Evolutionary conservation across 257 asterid genomes (phyloP), one percentile per base, ranked within the genome.

Genomic region (Solanum raphanifolium): DNA sequence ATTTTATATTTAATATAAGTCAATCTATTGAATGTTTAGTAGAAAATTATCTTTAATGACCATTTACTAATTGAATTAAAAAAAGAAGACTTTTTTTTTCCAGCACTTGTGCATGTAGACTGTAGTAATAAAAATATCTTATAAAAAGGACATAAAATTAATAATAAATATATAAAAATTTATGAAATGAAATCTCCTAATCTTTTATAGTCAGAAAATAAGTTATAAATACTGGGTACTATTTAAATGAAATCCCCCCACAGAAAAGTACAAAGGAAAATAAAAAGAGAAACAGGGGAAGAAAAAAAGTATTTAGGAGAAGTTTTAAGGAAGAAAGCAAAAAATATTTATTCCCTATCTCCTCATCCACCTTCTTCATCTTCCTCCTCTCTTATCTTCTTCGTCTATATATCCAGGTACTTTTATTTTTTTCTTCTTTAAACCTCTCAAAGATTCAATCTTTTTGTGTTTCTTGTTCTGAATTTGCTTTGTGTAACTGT

Each of bases 401-500:
- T 85, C 88, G 7, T 15, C 60, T 48, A 48, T 18, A 55, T 62
- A 8, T 86, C 21, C 93, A 91, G 95, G 96, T 94, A 35, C 48
- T 86, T 71, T 71, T 32, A 7, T 31, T 16, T 52, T 58, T 21
- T 41, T 31, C 41, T 32, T 66, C 69, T 74, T n/a, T 78, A 6
- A 68, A 62, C n/a, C 62, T 39, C 10, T 20, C 36, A 38, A 16
- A 34, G 18, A 20, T 86, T 15, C 89, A 6, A 23, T 27, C 76
- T 35, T 68, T 32, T 83, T 73, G 11, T 48, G 34, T 18, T 10
- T 35, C 7, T 58, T 34, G 8, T 9, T 79, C 16, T 66, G 76
- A 25, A 11, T 16, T 15, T 27, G 5, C 25, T 13, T 65, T 41
- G 25, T 20, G 35, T 13, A 74, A 66, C 58, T 86, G 29, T 55